These are phyloP conservation scores for Phytophthora pisi DNA, from an alignment of 352 stramenopile genomes.

Conservation along the genomic window DNA sequence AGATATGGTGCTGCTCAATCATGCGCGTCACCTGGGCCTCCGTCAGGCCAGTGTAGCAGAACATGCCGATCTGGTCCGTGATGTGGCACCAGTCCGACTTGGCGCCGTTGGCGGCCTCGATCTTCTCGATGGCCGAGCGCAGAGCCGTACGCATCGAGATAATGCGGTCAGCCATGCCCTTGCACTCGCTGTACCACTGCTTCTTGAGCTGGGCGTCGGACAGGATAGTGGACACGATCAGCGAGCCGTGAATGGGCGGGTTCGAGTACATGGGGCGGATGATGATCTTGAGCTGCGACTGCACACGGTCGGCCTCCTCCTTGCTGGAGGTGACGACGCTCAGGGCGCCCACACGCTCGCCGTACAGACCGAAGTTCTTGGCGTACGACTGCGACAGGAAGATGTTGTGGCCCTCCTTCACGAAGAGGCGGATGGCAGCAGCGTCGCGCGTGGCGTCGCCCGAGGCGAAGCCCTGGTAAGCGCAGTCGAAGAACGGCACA, in stretches of 20 bases:
- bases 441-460: conserved; percentile 97
- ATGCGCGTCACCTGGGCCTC: conserved; percentile 95
- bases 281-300: conserved; percentile 99
- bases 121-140: conserved; percentile 77
- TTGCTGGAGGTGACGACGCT: conserved; percentile 93
- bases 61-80: conserved; percentile 99
- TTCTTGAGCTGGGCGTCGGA: conserved; percentile 91
- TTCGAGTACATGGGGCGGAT: conserved; percentile 99
- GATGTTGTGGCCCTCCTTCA: conserved; percentile 98
- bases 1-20: conserved; percentile 97
- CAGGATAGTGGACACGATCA: conserved; percentile 98
- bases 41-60: conserved; percentile 98
- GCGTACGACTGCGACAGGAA: conserved; percentile 98
- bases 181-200: conserved; percentile 96
- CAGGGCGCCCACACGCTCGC: conserved; percentile 97
- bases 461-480: conserved; percentile 98
- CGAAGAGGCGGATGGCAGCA: conserved; percentile 96
- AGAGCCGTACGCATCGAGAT: conserved; percentile 93
- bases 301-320: conserved; percentile 95
- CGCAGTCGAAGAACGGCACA: conserved; percentile 99
- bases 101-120: conserved; percentile 79
- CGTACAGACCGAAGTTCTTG: conserved; percentile 99
- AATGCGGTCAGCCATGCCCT: conserved; percentile 96
- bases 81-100: conserved; percentile 97
- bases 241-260: conserved; percentile 97